Conservation (phyloP, 495 filamentous ascomycete genomes). For the Penicillium flavigenum region DNA sequence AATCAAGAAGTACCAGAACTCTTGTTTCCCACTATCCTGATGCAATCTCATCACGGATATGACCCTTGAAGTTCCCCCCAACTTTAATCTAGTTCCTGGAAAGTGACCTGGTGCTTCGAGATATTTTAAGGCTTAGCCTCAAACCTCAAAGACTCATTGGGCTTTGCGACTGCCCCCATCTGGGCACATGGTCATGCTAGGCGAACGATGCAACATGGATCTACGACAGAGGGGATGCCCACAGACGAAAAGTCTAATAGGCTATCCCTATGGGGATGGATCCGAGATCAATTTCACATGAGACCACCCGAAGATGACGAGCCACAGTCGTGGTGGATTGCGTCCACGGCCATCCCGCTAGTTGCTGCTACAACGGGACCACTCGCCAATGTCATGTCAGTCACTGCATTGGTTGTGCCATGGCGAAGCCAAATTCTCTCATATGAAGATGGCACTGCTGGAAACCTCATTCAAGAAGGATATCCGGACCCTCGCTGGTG, state of each 20-base stretch:
- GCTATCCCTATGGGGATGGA: slow-evolving; percentile 21
- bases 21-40: not conserved
- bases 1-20: not conserved
- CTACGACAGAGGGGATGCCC: slow-evolving; percentile 7
- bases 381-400: slow-evolving; percentile 73
- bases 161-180: not conserved
- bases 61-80: not conserved
- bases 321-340: slow-evolving; percentile 71
- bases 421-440: slow-evolving; percentile 56
- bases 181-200: slow-evolving; percentile 7
- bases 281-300: slow-evolving; percentile 34
- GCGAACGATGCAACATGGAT: slow-evolving; percentile 26
- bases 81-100: not conserved
- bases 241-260: slow-evolving; percentile 2
- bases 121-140: not conserved
- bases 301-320: slow-evolving; percentile 51
- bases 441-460: slow-evolving; percentile 24
- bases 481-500: slow-evolving; percentile 56
- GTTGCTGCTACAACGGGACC: slow-evolving; percentile 70
- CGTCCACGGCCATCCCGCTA: slow-evolving; percentile 72
- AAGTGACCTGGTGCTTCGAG: not conserved
- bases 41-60: not conserved
- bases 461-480: slow-evolving; percentile 40
- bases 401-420: slow-evolving; percentile 65
- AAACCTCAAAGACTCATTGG: not conserved